phyloP scores from a whole-genome alignment of 2,329 filamentous ascomycete species.

The Podosphaera fusca region DNA sequence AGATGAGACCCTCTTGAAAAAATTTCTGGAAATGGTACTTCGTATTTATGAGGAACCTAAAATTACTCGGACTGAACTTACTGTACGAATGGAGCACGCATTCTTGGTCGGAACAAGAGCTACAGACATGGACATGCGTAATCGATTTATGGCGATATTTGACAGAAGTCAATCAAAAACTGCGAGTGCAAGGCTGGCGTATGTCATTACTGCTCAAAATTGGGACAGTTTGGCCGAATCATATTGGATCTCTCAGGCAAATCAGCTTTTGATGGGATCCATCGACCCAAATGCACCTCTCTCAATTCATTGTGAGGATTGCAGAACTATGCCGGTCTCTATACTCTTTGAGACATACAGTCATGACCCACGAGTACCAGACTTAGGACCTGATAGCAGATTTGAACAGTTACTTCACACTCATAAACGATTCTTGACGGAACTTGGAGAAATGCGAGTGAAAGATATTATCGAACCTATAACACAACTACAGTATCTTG shows the following conservation, averaged over 20 bases:
- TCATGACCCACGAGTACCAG: conserved; percentile 40
- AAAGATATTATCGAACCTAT: conserved; percentile 79
- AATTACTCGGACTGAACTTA: conserved; percentile 83
- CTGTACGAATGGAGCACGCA: conserved; percentile 90
- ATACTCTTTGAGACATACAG: conserved; percentile 50
- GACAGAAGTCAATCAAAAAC: conserved; percentile 86
- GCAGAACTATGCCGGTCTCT: conserved; percentile 52
- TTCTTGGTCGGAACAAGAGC: conserved; percentile 90
- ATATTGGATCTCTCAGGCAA: conserved; percentile 92
- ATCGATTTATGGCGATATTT: conserved; percentile 89
- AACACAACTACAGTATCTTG: conserved; percentile 75
- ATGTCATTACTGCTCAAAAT: conserved; percentile 78
- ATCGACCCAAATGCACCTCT: conserved; percentile 65
- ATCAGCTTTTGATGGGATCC: conserved; percentile 75
- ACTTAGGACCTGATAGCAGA: conserved; percentile 57
- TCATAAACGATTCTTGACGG: conserved; percentile 63
- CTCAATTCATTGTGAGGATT: conserved; percentile 64
- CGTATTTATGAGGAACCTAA: conserved; percentile 96
- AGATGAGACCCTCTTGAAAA: conserved; percentile 67
- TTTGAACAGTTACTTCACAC: conserved; percentile 57
- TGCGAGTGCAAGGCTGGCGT: conserved; percentile 68
- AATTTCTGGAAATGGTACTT: conserved; percentile 89
- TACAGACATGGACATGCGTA: conserved; percentile 87
- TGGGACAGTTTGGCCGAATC: conserved; percentile 91
- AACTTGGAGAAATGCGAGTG: conserved; percentile 67